Evolutionary conservation across 2,329 filamentous ascomycete genomes (phyloP), one percentile per base, ranked within the genome.

Genomic region (Scytalidium sp.): DNA sequence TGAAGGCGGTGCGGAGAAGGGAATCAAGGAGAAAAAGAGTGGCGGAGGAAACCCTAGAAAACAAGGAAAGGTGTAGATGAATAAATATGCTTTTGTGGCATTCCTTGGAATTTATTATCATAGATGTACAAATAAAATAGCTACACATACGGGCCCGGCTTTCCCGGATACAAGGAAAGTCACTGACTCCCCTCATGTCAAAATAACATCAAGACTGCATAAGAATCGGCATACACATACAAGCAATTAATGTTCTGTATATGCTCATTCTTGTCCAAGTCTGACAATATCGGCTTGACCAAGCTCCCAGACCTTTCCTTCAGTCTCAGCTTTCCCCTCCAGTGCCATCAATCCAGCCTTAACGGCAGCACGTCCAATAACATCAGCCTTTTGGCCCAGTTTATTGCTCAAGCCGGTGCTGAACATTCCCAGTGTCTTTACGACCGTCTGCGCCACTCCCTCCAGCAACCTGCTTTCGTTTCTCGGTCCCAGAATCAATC

Each of bases 401-500:
- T 68, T 70, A 60, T 87, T 76, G 64, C 78, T 84, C 61, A 85
- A 58, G 0, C 73, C 75, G 50, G 73, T 75, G 51, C 74, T 74
- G 2, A 90, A 25, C 52, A 67, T 70, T 3, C 83, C 83, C 47
- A 87, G 51, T 13, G 73, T 73, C 3, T 71, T 74, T 1, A 86
- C 80, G 36, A 88, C 20, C 41, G 70, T 72, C 57, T 80, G 73
- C 1, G 85, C 4, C 4, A 82, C 61, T 19, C 75, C 74, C 64
- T 90, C 89, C 6, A 73, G 67, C 0, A 76, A 65, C 46, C 87
- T 77, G 46, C 74, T 73, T 51, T 84, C 75, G 60, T 86, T 78
- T 49, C 92, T 77, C 15, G 80, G 66, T 2, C 92, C 92, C 2
- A 91, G 67, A 58, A 97, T 88, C 53, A 91, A 55, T 0, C 88